Evolutionary conservation across 1,284 basidiomycete genomes (phyloP).

Genomic region (Neonothopanus nambi): DNA sequence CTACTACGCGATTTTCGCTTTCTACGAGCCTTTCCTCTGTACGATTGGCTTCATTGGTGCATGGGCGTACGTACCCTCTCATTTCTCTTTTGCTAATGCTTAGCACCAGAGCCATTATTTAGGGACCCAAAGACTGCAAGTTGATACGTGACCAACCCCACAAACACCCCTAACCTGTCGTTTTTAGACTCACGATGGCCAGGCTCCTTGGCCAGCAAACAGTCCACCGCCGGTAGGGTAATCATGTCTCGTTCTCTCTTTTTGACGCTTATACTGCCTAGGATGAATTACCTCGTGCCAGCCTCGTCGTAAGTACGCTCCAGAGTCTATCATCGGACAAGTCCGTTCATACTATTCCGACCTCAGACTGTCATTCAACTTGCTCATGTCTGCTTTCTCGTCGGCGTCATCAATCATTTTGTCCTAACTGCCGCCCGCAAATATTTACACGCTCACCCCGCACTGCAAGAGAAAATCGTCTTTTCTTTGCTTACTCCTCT

Average conservation of each 20-base stretch:
- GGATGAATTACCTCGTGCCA: constrained; percentile 53
- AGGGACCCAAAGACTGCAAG: constrained; percentile 65
- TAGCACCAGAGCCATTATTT: constrained; percentile 11
- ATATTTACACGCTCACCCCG: constrained; percentile 56
- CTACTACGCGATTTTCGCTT: constrained; percentile 71
- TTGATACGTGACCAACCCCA: constrained; percentile 15
- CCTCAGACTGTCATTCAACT: constrained; percentile 51
- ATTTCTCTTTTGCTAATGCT: constrained; percentile 7
- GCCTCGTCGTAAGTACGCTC: constrained; percentile 42
- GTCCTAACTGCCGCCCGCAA: constrained; percentile 59
- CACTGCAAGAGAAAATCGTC: constrained; percentile 72
- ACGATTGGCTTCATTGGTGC: constrained; percentile 64
- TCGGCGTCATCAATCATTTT: constrained; percentile 70
- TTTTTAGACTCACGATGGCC: constrained; percentile 63
- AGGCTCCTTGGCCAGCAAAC: constrained; percentile 66
- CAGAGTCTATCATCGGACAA: not conserved
- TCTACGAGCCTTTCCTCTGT: constrained; percentile 72
- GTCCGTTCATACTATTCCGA: not conserved
- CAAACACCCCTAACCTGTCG: constrained; percentile 15
- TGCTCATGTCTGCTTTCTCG: constrained; percentile 71
- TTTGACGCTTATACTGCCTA: not conserved
- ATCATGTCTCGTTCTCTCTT: not conserved
- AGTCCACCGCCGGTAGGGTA: constrained; percentile 40
- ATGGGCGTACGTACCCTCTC: constrained; percentile 37
- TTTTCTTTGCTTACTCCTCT: constrained; percentile 64